A percentile compares a stretch with the other conserved stretches of the same genome.
phyloP scores from a whole-genome alignment of 1,284 basidiomycete genomes.

The Stereum hirsutum region DNA sequence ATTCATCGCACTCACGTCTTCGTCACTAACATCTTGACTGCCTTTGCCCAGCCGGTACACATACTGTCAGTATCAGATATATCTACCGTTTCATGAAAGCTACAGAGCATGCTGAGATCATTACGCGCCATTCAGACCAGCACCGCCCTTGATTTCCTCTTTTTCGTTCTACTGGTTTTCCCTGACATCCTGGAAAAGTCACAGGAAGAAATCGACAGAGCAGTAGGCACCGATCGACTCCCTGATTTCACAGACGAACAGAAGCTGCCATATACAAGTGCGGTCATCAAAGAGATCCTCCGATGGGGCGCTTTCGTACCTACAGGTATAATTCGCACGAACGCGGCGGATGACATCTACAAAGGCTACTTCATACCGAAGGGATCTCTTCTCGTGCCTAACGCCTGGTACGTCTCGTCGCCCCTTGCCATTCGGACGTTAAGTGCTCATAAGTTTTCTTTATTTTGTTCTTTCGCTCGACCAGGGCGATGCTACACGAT shows the following conservation, averaged over 20 bases:
- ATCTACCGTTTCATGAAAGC: too few species aligned
- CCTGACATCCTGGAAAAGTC: not conserved
- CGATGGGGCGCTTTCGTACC: not conserved
- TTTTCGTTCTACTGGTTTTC: not conserved
- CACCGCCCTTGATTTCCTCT: not conserved
- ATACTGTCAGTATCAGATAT: not conserved
- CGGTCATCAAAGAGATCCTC: not conserved
- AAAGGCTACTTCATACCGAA: not conserved
- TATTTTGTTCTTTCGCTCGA: too few species aligned
- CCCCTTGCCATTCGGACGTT: too few species aligned
- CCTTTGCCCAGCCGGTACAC: not conserved
- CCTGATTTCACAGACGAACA: not conserved
- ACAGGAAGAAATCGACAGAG: not conserved
- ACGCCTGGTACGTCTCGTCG: too few species aligned
- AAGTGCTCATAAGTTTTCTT: too few species aligned
- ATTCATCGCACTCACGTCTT: not conserved
- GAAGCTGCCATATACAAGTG: not conserved
- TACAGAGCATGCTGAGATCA: too few species aligned
- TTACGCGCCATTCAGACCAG: too few species aligned
- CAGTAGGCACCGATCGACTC: not conserved
- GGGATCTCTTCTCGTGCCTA: too few species aligned
- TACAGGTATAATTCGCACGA: not conserved
- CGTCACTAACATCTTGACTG: not conserved
- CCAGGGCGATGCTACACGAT: constrained; percentile 3
- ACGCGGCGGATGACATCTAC: not conserved